Conservation (phyloP, 2,329 filamentous ascomycete species). For the Blastomyces silverae region DNA sequence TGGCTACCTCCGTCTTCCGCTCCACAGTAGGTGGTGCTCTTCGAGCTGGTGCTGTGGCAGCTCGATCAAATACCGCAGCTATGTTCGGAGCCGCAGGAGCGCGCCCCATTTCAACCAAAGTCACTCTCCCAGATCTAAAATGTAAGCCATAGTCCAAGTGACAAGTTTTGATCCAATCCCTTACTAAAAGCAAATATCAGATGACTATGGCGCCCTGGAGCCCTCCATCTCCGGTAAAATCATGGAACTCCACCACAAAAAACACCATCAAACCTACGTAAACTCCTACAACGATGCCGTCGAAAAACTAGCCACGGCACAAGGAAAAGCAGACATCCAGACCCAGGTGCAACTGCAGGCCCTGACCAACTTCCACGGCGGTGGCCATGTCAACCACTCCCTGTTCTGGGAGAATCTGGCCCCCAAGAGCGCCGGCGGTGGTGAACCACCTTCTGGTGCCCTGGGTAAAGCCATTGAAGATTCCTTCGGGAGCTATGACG, state of each 20-base stretch:
- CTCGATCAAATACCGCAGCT: conserved; percentile 47
- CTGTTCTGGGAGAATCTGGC: conserved; percentile 64
- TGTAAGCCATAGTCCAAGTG: conserved; percentile 46
- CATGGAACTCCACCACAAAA: conserved; percentile 93
- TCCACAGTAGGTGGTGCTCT: conserved; percentile 65
- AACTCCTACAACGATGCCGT: conserved; percentile 76
- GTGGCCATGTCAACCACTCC: conserved; percentile 57
- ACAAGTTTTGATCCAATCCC: background rate
- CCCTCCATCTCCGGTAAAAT: conserved; percentile 76
- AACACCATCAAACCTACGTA: conserved; percentile 92
- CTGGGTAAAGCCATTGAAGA: conserved; percentile 54
- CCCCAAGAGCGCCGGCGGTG: conserved; percentile 55
- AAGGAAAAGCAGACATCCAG: conserved; percentile 48
- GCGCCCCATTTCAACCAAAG: conserved; percentile 78
- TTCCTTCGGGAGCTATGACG: conserved; percentile 53
- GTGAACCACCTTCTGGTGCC: conserved; percentile 54
- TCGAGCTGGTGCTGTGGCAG: conserved; percentile 53
- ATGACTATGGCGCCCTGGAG: conserved; percentile 96
- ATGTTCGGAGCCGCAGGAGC: conserved; percentile 62
- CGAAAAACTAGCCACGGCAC: conserved; percentile 60
- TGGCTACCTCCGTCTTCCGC: conserved; percentile 72
- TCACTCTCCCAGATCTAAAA: conserved; percentile 80
- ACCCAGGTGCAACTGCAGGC: conserved; percentile 55
- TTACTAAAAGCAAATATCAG: conserved; percentile 42
- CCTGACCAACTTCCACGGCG: conserved; percentile 59